phyloP scores from a whole-genome alignment of 2,329 filamentous ascomycete species.

The Penicillium nordicum region DNA sequence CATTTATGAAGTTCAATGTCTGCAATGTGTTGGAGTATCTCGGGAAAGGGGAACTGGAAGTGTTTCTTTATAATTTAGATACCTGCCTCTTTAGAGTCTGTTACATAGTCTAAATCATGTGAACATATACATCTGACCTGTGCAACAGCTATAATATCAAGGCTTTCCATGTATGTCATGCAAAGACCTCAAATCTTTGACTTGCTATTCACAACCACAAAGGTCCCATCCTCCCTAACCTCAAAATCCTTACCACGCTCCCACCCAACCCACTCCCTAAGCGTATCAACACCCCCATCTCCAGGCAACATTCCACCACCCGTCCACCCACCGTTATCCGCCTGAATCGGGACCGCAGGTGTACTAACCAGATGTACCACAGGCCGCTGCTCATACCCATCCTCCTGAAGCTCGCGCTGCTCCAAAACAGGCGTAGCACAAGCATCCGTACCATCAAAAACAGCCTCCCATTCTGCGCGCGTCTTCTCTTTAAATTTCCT shows the following conservation, averaged over 20 bases:
- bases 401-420: conserved; percentile 66
- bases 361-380: conserved; percentile 59
- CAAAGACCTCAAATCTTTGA: not conserved
- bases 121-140: not conserved
- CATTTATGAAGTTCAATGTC: not conserved
- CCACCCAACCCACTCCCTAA: conserved; percentile 77
- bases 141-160: not conserved
- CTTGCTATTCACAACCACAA: conserved; percentile 50
- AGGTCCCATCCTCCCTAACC: conserved; percentile 56
- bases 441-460: conserved; percentile 89
- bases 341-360: conserved; percentile 58
- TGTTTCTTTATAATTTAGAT: not conserved
- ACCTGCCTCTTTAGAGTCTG: not conserved
- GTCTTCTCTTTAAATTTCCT: conserved; percentile 65
- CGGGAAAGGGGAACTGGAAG: not conserved
- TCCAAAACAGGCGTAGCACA: conserved; percentile 86
- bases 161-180: not conserved
- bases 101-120: not conserved
- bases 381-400: conserved; percentile 48
- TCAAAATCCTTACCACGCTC: conserved; percentile 66
- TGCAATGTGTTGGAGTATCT: not conserved
- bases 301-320: conserved; percentile 61
- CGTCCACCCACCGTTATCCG: conserved; percentile 67
- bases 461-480: conserved; percentile 72
- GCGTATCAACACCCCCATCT: conserved; percentile 65